These are phyloP conservation scores for Yarrowia sp. DNA, from an alignment of 805 yeast genomes.

Conservation along the genomic window DNA sequence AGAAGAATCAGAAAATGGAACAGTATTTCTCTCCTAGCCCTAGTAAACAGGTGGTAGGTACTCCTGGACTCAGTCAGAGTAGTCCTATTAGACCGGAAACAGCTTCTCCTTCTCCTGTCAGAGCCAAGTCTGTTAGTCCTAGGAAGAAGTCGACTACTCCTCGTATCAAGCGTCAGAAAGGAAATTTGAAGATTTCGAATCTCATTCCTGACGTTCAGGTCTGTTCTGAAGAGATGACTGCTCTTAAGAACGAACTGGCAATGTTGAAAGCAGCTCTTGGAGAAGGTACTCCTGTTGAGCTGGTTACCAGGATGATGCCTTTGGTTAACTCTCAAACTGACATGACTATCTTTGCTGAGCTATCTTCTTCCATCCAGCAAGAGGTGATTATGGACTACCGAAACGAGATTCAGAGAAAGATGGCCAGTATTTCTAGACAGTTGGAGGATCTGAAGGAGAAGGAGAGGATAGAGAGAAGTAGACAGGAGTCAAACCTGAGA, in stretches of 20 bases:
- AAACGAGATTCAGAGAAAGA: conserved; percentile 58
- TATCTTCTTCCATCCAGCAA: conserved; percentile 48
- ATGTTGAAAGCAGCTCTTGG: background rate
- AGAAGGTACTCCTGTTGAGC: background rate
- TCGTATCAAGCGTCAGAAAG: conserved; percentile 8
- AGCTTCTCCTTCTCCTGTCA: background rate
- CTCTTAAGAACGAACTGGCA: background rate
- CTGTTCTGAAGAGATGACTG: conserved; percentile 6
- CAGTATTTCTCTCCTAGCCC: conserved; percentile 5
- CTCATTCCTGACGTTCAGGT: background rate
- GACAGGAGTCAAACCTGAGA: background rate
- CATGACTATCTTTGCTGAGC: conserved; percentile 57
- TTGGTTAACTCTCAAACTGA: conserved; percentile 46
- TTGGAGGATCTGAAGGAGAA: conserved; percentile 20
- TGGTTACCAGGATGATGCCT: conserved; percentile 7
- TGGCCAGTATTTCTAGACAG: conserved; percentile 35
- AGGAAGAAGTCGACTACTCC: background rate
- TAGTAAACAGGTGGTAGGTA: background rate
- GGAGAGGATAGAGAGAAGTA: background rate
- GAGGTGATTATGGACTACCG: conserved; percentile 20
- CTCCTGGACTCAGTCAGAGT: background rate
- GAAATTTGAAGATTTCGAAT: background rate
- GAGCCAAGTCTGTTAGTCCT: conserved; percentile 9
- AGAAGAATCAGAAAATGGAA: background rate
- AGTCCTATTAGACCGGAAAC: background rate